Evolutionary conservation across 805 yeast species (phyloP), one percentile per base, ranked within the genome.

Genomic region (Debaryomyces hansenii): DNA sequence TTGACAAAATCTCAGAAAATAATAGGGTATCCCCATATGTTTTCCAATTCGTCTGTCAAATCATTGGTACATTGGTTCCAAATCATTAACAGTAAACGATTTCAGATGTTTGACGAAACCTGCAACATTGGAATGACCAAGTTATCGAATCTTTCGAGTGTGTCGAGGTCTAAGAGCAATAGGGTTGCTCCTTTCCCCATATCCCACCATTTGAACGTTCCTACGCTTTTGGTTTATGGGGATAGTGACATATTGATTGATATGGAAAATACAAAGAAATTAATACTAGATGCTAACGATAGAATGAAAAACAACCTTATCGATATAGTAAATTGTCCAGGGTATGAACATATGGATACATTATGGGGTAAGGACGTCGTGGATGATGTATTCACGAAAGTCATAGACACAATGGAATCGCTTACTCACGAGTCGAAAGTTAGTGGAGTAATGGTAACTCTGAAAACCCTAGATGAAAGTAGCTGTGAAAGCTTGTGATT

Each of bases 61-160:
- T 55, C 63, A 0, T 49, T 64, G 32, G 49, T 55, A 21, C 69
- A 64, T 47, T 64, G 69, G 69, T 64, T 64, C 46, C 69, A 64
- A 44, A 64, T 64, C 32, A 64, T 64, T 18, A 46, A 54, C 24
- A 50, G 62, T 18, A 58, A 55, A 47, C 47, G 67, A 36, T 64
- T 64, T 50, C 69, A 64, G 47, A 64, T 64, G 69, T 64, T 55
- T 46, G 59, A 63, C 46, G 68, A 64, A 50, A 63, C 67, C 2
- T 52, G 61, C 31, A 45, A 46, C 8, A 48, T 51, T 21, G 68
- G 69, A 2, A 35, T 53, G 14, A 55, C 65, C 5, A 49, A 48
- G n/a, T 52, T 64, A 39, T 50, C 62, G 3, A 51, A 53, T 1
- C 36, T 56, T 28, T 55, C 58, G 8, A 41, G 42, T 4, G 21